Conservation (phyloP, 225 moss, liverwort and hornwort species). For the Asterella californica region DNA sequence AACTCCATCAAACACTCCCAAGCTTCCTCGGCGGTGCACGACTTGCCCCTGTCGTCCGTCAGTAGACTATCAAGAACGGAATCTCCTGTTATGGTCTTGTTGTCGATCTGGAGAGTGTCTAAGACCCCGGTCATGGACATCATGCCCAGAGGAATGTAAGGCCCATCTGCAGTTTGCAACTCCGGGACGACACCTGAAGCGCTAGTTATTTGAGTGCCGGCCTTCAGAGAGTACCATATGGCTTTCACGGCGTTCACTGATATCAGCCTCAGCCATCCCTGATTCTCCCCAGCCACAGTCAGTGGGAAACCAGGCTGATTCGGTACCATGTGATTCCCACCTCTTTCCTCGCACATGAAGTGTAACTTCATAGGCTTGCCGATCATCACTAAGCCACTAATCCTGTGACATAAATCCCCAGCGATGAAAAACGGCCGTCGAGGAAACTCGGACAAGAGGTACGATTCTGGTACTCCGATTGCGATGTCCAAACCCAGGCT, state of each 20-base stretch:
- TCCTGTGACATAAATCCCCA: slow-evolving; percentile 18
- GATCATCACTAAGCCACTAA: slow-evolving; percentile 12
- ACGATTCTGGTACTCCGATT: slow-evolving; percentile 15
- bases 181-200: slow-evolving; percentile 21
- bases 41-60: background rate
- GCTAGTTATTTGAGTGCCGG: slow-evolving; percentile 17
- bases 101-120: slow-evolving; percentile 14
- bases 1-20: slow-evolving; percentile 13
- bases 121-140: slow-evolving; percentile 17
- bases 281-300: slow-evolving; percentile 15
- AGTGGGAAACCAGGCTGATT: slow-evolving; percentile 23
- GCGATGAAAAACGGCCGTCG: slow-evolving; percentile 24
- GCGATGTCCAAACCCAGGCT: slow-evolving; percentile 1
- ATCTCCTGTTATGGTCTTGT: slow-evolving; percentile 3
- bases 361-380: slow-evolving; percentile 26
- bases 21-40: slow-evolving; percentile 6
- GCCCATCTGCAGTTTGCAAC: slow-evolving; percentile 11
- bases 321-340: slow-evolving; percentile 15
- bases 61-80: slow-evolving; percentile 10
- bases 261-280: slow-evolving; percentile 19
- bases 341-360: slow-evolving; percentile 27
- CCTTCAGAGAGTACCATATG: slow-evolving; percentile 15
- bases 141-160: slow-evolving; percentile 19
- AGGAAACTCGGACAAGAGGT: slow-evolving; percentile 1
- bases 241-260: slow-evolving; percentile 17